A percentile compares a stretch with the other conserved stretches of the same genome.
Evolutionary conservation across 2,329 filamentous ascomycete species (phyloP).

Genomic region (Colletotrichum higginsianum): DNA sequence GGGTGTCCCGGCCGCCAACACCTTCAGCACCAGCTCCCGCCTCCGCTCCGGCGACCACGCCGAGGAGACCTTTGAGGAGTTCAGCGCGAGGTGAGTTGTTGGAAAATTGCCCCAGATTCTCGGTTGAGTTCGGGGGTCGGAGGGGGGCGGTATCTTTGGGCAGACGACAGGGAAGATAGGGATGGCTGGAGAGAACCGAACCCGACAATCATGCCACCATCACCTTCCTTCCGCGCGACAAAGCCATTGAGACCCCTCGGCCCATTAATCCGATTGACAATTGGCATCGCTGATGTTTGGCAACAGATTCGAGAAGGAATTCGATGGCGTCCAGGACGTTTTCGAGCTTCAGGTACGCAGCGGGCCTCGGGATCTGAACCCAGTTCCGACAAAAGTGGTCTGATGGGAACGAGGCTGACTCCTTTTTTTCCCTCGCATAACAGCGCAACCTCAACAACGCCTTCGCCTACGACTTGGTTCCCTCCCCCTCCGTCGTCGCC

Average conservation of each 20-base stretch:
- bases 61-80: conserved; percentile 99
- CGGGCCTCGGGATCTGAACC: conserved; percentile 32
- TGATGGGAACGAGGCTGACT: conserved; percentile 43
- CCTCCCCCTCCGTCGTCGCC: conserved; percentile 89
- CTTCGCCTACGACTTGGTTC: conserved; percentile 99
- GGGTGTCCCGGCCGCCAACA: conserved; percentile 64
- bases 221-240: conserved; percentile 9
- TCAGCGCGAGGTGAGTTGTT: conserved; percentile 88
- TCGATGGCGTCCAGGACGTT: conserved; percentile 96
- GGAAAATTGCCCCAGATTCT: conserved; percentile 10
- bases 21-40: conserved; percentile 75
- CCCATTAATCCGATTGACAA: conserved; percentile 7
- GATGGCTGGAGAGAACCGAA: conserved; percentile 21
- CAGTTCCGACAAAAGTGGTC: conserved; percentile 41
- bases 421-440: conserved; percentile 25
- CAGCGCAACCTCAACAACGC: conserved; percentile 98
- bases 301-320: conserved; percentile 98
- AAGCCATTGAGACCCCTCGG: conserved; percentile 28
- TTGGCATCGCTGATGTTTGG: conserved; percentile 28
- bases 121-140: background rate
- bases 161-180: conserved; percentile 30
- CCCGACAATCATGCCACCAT: conserved; percentile 17
- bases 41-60: conserved; percentile 75
- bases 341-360: conserved; percentile 96
- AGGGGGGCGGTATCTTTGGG: background rate